These are phyloP conservation scores for Blastosporella zonata DNA, from an alignment of 1,284 basidiomycete genomes.

Conservation along the genomic window DNA sequence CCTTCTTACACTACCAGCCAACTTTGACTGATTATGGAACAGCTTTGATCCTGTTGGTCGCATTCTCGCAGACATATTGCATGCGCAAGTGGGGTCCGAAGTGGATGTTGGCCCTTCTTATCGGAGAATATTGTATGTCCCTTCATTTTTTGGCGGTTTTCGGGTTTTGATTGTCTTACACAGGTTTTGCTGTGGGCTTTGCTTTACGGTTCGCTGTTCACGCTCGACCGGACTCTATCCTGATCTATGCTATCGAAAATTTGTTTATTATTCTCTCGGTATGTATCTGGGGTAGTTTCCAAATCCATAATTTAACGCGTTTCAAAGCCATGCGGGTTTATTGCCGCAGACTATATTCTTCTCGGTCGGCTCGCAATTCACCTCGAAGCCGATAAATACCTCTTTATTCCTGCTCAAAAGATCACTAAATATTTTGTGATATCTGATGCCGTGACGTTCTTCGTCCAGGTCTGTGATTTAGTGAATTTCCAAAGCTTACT, in stretches of 20 bases:
- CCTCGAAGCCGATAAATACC: slow-evolving; percentile 18
- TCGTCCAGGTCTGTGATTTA: slow-evolving; percentile 2
- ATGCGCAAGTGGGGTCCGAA: slow-evolving; percentile 48
- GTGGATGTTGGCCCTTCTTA: slow-evolving; percentile 62
- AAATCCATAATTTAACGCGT: slow-evolving; percentile 6
- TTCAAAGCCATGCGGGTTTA: slow-evolving; percentile 53
- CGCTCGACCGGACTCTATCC: slow-evolving; percentile 39
- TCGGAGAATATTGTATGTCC: slow-evolving; percentile 54
- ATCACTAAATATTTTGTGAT: not conserved
- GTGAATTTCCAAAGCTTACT: not conserved
- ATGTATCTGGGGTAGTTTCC: slow-evolving; percentile 18
- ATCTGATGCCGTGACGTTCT: slow-evolving; percentile 18
- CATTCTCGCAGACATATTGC: slow-evolving; percentile 46
- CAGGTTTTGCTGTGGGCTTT: slow-evolving; percentile 53
- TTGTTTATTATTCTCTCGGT: slow-evolving; percentile 62
- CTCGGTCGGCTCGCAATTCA: slow-evolving; percentile 8
- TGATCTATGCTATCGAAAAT: slow-evolving; percentile 56
- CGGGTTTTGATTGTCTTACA: not conserved
- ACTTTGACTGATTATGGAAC: not conserved
- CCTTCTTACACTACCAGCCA: not conserved
- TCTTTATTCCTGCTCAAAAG: slow-evolving; percentile 17
- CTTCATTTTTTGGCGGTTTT: not conserved
- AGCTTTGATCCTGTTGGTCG: slow-evolving; percentile 50
- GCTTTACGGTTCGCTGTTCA: slow-evolving; percentile 48
- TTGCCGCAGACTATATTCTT: slow-evolving; percentile 14